These are phyloP conservation scores for Aleurites moluccanus DNA, from an alignment of 441 rosid species.

Conservation along the genomic window DNA sequence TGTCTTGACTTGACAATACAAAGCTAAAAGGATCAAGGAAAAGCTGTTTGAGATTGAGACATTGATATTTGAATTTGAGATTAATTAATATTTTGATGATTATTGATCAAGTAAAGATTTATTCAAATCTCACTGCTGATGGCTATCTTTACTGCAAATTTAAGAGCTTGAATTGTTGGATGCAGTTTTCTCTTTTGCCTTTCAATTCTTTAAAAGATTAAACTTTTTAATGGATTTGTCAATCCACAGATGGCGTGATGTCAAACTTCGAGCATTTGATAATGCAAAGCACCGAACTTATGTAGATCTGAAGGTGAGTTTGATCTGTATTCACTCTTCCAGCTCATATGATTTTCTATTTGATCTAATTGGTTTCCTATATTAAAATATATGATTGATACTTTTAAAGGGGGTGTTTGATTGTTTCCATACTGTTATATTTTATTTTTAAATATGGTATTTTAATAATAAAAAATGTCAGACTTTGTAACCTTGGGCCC, in stretches of 20 bases:
- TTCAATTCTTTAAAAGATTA: background rate
- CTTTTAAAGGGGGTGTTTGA: conserved; percentile 9
- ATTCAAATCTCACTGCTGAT: background rate
- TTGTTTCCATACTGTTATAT: conserved; percentile 6
- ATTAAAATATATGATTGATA: background rate
- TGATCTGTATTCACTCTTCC: background rate
- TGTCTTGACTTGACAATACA: background rate
- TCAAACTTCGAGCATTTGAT: conserved; percentile 82
- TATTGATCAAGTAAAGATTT: background rate
- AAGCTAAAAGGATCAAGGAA: background rate
- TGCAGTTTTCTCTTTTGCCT: background rate
- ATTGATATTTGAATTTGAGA: background rate
- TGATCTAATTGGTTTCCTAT: background rate
- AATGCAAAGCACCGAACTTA: conserved; percentile 93
- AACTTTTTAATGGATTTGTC: conserved; percentile 14
- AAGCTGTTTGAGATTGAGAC: background rate
- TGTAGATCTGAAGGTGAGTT: conserved; percentile 88
- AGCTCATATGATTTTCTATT: background rate
- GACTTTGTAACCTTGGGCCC: conserved; percentile 24
- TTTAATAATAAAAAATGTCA: conserved; percentile 7
- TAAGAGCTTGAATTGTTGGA: background rate
- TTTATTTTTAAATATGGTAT: background rate
- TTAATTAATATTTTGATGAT: background rate
- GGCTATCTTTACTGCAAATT: background rate
- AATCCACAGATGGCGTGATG: conserved; percentile 89